Percentiles rank a stretch among this genome's conserved stretches.
Evolutionary conservation across 139 green algal genomes (phyloP).

Genomic region (Haematococcus lacustris): DNA sequence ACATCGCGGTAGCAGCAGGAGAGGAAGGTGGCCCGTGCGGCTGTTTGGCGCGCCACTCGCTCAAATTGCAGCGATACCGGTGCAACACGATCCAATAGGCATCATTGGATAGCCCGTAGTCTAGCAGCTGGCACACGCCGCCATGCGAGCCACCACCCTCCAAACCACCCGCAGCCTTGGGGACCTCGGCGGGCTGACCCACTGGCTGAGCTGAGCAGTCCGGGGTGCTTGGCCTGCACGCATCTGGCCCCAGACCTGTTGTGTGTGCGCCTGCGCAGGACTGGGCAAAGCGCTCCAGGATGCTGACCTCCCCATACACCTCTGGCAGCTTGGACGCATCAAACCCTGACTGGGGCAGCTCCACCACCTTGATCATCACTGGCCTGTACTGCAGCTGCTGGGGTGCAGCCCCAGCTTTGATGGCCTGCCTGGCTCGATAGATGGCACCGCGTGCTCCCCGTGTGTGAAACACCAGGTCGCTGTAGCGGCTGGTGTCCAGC

Average conservation of each 20-base stretch:
- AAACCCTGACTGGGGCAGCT: slow-evolving; percentile 39
- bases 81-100: slow-evolving; percentile 62
- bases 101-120: slow-evolving; percentile 61
- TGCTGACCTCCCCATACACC: slow-evolving; percentile 59
- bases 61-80: slow-evolving; percentile 57
- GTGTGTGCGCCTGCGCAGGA: not conserved
- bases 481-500: slow-evolving; percentile 43
- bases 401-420: not conserved
- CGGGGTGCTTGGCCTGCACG: too few species aligned
- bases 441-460: slow-evolving; percentile 49
- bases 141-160: not conserved
- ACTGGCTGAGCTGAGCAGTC: not conserved
- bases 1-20: slow-evolving; percentile 24
- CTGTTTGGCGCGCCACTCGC: slow-evolving; percentile 49
- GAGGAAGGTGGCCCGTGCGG: slow-evolving; percentile 8
- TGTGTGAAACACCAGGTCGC: slow-evolving; percentile 30
- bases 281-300: slow-evolving; percentile 49
- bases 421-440: slow-evolving; percentile 21
- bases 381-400: too few species aligned
- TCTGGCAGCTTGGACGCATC: slow-evolving; percentile 58
- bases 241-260: not conserved
- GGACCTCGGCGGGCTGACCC: not conserved
- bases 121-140: slow-evolving; percentile 47
- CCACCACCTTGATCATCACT: slow-evolving; percentile 56
- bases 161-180: not conserved